These are phyloP conservation scores for Sphaceloma murrayae DNA, from an alignment of 2,329 filamentous ascomycete species.

Conservation along the genomic window DNA sequence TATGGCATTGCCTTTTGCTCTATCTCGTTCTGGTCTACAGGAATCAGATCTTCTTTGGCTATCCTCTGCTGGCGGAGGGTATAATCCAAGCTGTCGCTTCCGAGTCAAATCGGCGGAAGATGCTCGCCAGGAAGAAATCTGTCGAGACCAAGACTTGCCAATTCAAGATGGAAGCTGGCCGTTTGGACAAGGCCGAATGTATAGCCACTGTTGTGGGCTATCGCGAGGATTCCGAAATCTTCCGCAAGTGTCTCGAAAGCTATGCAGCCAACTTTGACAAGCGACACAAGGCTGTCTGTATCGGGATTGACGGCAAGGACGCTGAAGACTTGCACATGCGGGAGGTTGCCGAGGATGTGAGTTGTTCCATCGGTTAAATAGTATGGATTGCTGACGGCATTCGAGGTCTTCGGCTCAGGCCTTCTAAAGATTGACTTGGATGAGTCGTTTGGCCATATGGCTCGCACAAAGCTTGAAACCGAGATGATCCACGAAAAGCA, in stretches of 20 bases:
- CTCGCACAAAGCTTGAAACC: not conserved
- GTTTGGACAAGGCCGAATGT: not conserved
- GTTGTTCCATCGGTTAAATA: not conserved
- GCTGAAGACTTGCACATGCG: not conserved
- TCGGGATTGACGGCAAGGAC: conserved; percentile 2
- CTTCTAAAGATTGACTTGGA: not conserved
- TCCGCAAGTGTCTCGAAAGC: conserved; percentile 1
- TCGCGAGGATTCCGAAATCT: conserved; percentile 1
- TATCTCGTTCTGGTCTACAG: not conserved
- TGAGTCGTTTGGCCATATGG: not conserved
- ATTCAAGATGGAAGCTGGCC: not conserved
- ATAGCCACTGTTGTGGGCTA: conserved; percentile 1
- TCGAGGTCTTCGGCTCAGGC: not conserved
- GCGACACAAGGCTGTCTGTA: conserved; percentile 1
- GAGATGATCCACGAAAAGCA: not conserved
- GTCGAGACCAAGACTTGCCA: not conserved
- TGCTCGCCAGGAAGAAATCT: not conserved
- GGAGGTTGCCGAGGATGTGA: not conserved
- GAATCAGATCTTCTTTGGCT: conserved; percentile 1
- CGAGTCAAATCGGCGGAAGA: conserved; percentile 1
- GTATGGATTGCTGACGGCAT: not conserved
- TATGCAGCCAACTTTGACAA: conserved; percentile 7
- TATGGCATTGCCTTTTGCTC: not conserved
- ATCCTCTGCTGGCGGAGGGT: not conserved
- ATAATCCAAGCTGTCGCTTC: conserved; percentile 1